Conservation (phyloP, 148 eudicot genomes). For the Spergularia bocconei region DNA sequence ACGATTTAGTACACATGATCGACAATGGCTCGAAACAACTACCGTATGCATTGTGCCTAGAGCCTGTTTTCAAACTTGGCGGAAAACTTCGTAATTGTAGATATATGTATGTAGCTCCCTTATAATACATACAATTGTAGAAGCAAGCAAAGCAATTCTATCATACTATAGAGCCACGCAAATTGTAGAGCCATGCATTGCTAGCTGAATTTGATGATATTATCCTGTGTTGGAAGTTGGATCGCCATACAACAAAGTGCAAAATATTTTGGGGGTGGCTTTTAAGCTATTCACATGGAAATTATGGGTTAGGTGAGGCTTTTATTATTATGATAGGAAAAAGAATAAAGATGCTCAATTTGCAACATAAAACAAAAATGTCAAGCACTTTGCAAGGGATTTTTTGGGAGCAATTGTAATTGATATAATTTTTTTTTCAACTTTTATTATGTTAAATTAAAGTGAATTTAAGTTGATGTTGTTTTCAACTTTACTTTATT, state of each 20-base stretch:
- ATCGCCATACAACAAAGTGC: slow-evolving; percentile 21
- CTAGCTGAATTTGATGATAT: slow-evolving; percentile 14
- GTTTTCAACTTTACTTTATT: neutral
- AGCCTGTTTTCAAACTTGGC: too few relatives aligned
- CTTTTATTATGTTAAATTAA: neutral
- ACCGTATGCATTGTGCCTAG: too few relatives aligned
- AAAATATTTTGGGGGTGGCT: slow-evolving; percentile 12
- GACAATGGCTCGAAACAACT: too few relatives aligned
- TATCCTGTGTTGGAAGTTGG: slow-evolving; percentile 19
- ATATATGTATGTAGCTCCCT: neutral
- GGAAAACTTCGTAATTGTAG: too few relatives aligned
- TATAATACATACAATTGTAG: neutral
- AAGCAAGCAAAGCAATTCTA: slow-evolving; percentile 1
- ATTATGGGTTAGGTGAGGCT: slow-evolving; percentile 32
- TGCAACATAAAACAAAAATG: slow-evolving; percentile 16
- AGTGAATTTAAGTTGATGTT: too few relatives aligned
- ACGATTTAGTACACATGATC: too few relatives aligned
- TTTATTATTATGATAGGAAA: slow-evolving; percentile 14
- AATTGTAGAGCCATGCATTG: neutral
- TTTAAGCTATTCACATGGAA: slow-evolving; percentile 35
- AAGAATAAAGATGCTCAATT: neutral
- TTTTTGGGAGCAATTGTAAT: neutral
- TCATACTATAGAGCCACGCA: slow-evolving; percentile 9
- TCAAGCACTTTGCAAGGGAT: slow-evolving; percentile 14
- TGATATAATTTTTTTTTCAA: neutral